A percentile compares a stretch with the other conserved stretches of the same genome.
These are phyloP conservation scores for Cutaneotrichosporon dermatis DNA, from an alignment of 1,284 basidiomycete species.

Conservation along the genomic window DNA sequence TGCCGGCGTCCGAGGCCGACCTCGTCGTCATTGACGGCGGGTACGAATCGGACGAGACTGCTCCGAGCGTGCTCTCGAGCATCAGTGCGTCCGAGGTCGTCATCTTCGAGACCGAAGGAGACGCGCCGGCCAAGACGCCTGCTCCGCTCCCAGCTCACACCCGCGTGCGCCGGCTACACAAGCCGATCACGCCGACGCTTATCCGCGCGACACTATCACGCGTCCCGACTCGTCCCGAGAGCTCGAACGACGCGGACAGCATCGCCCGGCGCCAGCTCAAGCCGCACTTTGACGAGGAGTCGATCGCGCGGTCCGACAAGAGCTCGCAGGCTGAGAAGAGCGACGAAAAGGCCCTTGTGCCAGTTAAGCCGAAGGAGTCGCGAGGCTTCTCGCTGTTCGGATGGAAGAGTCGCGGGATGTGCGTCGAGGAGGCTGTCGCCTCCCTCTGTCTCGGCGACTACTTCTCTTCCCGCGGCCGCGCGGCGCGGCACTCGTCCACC, in stretches of 20 bases:
- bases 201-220: conserved; percentile 27
- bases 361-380: neutral
- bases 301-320: conserved; percentile 1
- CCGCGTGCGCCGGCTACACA: conserved; percentile 28
- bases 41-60: conserved; percentile 22
- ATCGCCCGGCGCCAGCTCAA: conserved; percentile 3
- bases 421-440: conserved; percentile 38
- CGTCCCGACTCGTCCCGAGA: neutral
- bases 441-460: conserved; percentile 38
- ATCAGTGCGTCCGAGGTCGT: conserved; percentile 30
- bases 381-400: neutral
- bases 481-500: neutral
- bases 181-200: conserved; percentile 37
- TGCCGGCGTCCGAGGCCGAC: conserved; percentile 30
- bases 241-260: neutral
- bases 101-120: conserved; percentile 30
- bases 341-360: neutral
- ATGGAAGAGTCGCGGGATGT: conserved; percentile 36
- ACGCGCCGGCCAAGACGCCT: neutral
- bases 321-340: neutral
- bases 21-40: conserved; percentile 33
- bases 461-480: conserved; percentile 27
- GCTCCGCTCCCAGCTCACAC: neutral
- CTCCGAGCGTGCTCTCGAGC: conserved; percentile 13
- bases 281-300: conserved; percentile 8